A percentile compares a stretch with the other conserved stretches of the same genome.
Evolutionary conservation across 75 land plant species (phyloP).

Genomic region (Isoetes taiwanensis): DNA sequence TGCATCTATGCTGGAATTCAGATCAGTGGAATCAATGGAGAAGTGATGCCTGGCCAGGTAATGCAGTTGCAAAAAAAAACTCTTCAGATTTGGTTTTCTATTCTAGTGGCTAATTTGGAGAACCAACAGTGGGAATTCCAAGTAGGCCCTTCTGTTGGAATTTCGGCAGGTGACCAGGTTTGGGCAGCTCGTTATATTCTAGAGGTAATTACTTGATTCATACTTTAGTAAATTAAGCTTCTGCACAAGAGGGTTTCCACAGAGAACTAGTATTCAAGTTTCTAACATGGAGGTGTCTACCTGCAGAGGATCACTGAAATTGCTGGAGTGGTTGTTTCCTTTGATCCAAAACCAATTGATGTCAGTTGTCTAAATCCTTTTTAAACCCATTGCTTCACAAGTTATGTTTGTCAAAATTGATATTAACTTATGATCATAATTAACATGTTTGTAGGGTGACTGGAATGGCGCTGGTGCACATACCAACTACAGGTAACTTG

Average conservation of each 20-base stretch:
- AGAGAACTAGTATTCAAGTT: too few relatives aligned
- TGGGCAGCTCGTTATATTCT: constrained; percentile 74
- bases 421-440: neutral
- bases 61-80: neutral
- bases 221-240: neutral
- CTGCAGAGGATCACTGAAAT: constrained; percentile 86
- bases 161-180: constrained; percentile 71
- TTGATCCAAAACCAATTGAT: constrained; percentile 57
- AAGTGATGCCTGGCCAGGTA: constrained; percentile 93
- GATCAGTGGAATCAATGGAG: constrained; percentile 93
- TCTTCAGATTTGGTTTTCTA: too few relatives aligned
- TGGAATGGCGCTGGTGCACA: constrained; percentile 33
- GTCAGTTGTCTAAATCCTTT: neutral
- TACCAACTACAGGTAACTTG: constrained; percentile 69
- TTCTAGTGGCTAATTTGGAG: too few relatives aligned
- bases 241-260: too few relatives aligned
- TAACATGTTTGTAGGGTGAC: constrained; percentile 1
- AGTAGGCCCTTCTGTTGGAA: constrained; percentile 81
- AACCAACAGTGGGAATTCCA: constrained; percentile 67
- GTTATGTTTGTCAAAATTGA: neutral
- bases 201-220: constrained; percentile 28
- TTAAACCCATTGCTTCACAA: neutral
- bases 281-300: constrained; percentile 38
- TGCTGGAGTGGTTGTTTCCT: constrained; percentile 88
- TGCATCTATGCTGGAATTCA: constrained; percentile 93